Conservation (phyloP, 306 rosid species). For the Inga oerstediana region DNA sequence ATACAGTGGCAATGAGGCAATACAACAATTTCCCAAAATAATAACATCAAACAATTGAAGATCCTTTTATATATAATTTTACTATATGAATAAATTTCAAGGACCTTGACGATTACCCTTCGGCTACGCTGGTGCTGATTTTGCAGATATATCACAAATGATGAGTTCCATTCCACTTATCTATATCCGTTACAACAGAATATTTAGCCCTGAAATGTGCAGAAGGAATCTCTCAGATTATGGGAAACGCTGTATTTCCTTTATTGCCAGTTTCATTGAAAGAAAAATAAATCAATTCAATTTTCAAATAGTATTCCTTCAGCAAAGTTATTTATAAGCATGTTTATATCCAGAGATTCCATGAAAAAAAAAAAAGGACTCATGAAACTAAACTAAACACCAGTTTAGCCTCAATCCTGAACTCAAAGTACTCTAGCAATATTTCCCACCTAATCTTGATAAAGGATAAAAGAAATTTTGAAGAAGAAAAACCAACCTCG, state of each 20-base stretch:
- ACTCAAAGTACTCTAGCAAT: not conserved
- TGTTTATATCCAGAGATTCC: not conserved
- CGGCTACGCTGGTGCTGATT: not conserved
- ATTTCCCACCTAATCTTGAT: constrained; percentile 10
- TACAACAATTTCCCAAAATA: constrained; percentile 33
- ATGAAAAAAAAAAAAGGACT: not conserved
- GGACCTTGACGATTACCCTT: constrained; percentile 1
- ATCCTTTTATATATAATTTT: constrained; percentile 23
- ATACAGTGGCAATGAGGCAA: constrained; percentile 7
- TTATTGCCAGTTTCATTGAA: not conserved
- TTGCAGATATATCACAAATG: constrained; percentile 1
- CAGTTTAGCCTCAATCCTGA: constrained; percentile 2
- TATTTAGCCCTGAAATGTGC: not conserved
- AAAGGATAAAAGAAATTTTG: not conserved
- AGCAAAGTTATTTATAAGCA: not conserved
- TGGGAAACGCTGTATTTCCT: not conserved
- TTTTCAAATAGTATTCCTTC: not conserved
- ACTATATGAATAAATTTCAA: constrained; percentile 23
- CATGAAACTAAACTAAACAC: not conserved
- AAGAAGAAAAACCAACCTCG: constrained; percentile 26
- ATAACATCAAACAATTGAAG: constrained; percentile 24
- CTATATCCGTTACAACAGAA: not conserved
- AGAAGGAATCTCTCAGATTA: not conserved
- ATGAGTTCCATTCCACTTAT: not conserved
- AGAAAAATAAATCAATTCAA: not conserved